Base-by-base conservation (phyloP, 441 rosid species). In the Syzygium syzygioides region DNA sequence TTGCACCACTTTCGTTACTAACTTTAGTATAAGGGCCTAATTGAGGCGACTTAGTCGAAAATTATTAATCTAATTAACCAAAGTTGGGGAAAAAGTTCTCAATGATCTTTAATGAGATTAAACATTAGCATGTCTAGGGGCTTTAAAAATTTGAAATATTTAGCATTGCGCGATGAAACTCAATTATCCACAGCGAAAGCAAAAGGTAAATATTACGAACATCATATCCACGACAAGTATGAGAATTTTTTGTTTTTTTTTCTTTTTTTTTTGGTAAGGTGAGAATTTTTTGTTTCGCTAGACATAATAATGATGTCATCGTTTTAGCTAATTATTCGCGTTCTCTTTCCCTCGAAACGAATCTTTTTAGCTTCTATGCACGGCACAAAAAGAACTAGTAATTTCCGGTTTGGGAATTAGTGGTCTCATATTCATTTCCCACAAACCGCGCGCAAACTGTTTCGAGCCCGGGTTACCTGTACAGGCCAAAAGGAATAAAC, bases 381-480 rank as follows among this genome's bases (percentile, higher is more conserved):
- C 15, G 0, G 25, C 15, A 20, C 15, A 2, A 41, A 25, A 71
- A 34, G 7, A 37, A 71, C 2, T 5, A 71, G 15, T 34, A 34
- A 20, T 23, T 71, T 19, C 15, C 2, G 45, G 28, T 7, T 71
- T 2, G 6, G 1, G 15, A 71, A 71, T 71, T 10, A 20, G 4
- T 12, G 14, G 1, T 20, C 15, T 71, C 26, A 5, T 10, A 34
- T 71, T 34, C 4, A 7, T 34, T 71, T 34, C 48, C 1, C 8
- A 26, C 12, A 4, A 59, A 59, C 28, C 7, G 4, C 9, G 13
- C 9, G 7, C 80, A 5, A 25, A 37, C 1, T 23, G 0, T 23
- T 37, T 1, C 0, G 3, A 20, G 1, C 23, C 9, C 0, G 28
- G 12, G 4, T 71, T 8, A 71, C 8, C 4, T 11, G 1, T 12